Percentiles rank a stretch among this genome's conserved stretches.
phyloP scores from a whole-genome alignment of 208 protist genomes.

The Spironucleus salmonicida region DNA sequence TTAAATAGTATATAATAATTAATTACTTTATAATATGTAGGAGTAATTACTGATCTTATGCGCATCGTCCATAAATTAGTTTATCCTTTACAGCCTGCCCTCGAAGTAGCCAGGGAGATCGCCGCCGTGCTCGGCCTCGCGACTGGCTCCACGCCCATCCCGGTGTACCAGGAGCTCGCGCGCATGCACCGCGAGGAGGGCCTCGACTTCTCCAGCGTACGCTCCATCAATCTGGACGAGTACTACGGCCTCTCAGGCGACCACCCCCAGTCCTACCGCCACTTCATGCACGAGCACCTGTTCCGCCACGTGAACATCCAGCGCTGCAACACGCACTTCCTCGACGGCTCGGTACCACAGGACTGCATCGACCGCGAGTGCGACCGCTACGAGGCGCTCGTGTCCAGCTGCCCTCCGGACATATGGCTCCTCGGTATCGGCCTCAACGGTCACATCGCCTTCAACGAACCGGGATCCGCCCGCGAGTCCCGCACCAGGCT shows the following conservation, averaged over 20 bases:
- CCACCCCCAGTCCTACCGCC: constrained; percentile 29
- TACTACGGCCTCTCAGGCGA: constrained; percentile 5
- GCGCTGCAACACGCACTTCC: constrained; percentile 2
- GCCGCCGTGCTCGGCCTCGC: constrained; percentile 23
- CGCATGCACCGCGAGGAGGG: constrained; percentile 6
- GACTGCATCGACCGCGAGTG: background rate
- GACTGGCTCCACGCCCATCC: constrained; percentile 23
- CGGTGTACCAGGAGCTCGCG: background rate
- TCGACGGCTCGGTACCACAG: background rate
- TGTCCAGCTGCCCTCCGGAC: background rate
- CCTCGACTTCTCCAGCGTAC: constrained; percentile 12
- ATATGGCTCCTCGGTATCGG: constrained; percentile 32
- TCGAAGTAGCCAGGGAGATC: too few species aligned
- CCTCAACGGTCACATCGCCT: constrained; percentile 31
- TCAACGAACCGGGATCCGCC: constrained; percentile 30
- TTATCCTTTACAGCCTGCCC: too few species aligned
- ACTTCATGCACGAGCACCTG: constrained; percentile 36
- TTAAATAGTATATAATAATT: too few species aligned
- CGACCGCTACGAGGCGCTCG: constrained; percentile 15
- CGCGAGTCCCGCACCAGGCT: background rate
- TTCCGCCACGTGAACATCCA: constrained; percentile 27
- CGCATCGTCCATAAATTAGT: too few species aligned
- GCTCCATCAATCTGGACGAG: constrained; percentile 34
- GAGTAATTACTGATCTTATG: too few species aligned
- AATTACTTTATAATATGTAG: too few species aligned